phyloP scores from a whole-genome alignment of 805 yeast species.

The Yamadazyma takamatsuzukensis region DNA sequence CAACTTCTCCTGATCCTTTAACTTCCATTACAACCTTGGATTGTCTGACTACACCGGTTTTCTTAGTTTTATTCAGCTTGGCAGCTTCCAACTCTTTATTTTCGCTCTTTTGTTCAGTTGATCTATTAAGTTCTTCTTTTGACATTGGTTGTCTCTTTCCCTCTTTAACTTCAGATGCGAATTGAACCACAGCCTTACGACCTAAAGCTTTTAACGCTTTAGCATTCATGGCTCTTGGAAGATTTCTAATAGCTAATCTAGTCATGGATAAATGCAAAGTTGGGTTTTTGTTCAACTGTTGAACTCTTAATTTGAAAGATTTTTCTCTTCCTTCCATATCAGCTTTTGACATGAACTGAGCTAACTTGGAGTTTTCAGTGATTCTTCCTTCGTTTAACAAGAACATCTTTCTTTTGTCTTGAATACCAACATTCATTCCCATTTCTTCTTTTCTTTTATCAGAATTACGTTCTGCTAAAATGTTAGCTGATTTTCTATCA shows the following conservation, averaged over 20 bases:
- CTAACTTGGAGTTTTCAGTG: conserved; percentile 73
- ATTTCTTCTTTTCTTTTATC: conserved; percentile 66
- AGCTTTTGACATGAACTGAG: conserved; percentile 58
- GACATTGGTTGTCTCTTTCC: conserved; percentile 77
- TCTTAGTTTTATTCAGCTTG: conserved; percentile 55
- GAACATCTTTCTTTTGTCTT: conserved; percentile 81
- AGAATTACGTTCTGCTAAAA: conserved; percentile 69
- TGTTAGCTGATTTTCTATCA: conserved; percentile 76
- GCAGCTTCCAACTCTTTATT: conserved; percentile 30
- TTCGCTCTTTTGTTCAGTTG: conserved; percentile 61
- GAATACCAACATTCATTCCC: conserved; percentile 77
- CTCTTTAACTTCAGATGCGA: conserved; percentile 83
- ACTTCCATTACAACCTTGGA: conserved; percentile 91
- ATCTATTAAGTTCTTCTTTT: conserved; percentile 83
- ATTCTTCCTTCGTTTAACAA: conserved; percentile 93
- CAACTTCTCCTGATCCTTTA: conserved; percentile 80
- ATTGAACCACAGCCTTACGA: conserved; percentile 89
- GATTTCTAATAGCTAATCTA: conserved; percentile 88
- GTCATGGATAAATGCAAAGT: conserved; percentile 90
- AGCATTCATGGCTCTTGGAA: conserved; percentile 89
- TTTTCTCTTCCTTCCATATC: conserved; percentile 88
- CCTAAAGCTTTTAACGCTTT: conserved; percentile 88
- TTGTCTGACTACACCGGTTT: conserved; percentile 88
- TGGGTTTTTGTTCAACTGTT: conserved; percentile 88
- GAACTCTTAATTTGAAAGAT: conserved; percentile 79